Evolutionary conservation across 228 moss, liverwort and hornwort genomes (phyloP), one percentile per base, ranked within the genome.

Genomic region (Sphagnum magellanicum): DNA sequence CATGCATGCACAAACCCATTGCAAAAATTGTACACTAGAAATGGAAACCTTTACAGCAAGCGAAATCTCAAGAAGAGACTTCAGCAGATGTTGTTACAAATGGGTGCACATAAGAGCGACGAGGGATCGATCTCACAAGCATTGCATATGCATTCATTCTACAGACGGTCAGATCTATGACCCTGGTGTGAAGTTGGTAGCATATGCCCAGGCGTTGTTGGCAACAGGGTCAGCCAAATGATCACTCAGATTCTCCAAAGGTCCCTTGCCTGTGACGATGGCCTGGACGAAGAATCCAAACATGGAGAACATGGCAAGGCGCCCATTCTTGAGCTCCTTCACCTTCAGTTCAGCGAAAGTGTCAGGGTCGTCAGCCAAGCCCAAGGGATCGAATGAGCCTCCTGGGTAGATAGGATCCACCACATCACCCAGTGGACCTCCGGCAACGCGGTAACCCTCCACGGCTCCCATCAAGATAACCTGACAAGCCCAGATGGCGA

Each of bases 251-350:
- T 68, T 68, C 53, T 68, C 68, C 6, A 68, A n/a, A 5, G 68
- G 68, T 0, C 68, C 68, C 58, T 68, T 68, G 13, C 68, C 68
- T 0, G 68, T 68, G 5, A 68, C 68, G 53, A 68, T 68, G 11
- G 68, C 68, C 48, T 68, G 68, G 6, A 68, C 68, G 47, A 68
- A 68, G 6, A 68, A 68, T 58, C 68, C 68, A 48, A 68, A 68
- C 15, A 51, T 48, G n/a, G 71, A 71, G 51, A 71, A 71, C 62
- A 71, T 63, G 16, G 71, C 71, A 0, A 71, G 48, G 3, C 62
- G 71, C 5, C 62, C 71, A 62, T 71, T 71, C 51, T 71, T 71
- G 12, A 63, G 51, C 62, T 63, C 71, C 71, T 71, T 63, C 51
- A 68, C 68, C 68, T 68, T 68, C 5, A 68, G 55, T 57, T 68